Evolutionary conservation across 768 basidiomycete genomes (phyloP).

Genomic region (Collybia mongolica): DNA sequence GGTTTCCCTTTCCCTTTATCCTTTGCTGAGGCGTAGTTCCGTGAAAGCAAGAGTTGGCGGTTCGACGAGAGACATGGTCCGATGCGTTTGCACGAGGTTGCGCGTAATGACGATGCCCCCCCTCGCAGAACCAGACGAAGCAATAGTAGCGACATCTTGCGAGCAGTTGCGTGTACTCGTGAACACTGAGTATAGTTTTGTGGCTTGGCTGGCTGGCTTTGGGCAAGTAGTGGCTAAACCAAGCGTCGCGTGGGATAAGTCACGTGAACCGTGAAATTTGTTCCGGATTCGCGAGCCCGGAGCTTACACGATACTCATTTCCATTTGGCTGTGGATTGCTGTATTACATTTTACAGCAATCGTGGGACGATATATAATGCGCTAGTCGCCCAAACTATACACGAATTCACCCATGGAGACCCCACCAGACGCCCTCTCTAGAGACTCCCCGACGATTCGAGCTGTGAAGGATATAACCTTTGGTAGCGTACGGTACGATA

Average conservation of each 20-base stretch:
- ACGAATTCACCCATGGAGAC: constrained; percentile 14
- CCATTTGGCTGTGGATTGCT: constrained; percentile 5
- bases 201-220: not conserved
- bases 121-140: not conserved
- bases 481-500: constrained; percentile 39
- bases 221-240: not conserved
- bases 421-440: constrained; percentile 15
- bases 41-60: not conserved
- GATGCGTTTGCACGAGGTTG: not conserved
- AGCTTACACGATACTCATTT: not conserved
- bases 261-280: not conserved
- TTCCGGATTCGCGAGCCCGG: not conserved
- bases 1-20: constrained; percentile 27
- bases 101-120: not conserved
- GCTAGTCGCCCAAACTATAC: not conserved
- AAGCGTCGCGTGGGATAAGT: not conserved
- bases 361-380: constrained; percentile 7
- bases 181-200: not conserved
- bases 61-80: not conserved
- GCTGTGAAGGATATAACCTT: constrained; percentile 47
- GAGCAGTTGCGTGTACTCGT: not conserved
- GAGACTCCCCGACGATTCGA: constrained; percentile 13
- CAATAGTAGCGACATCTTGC: not conserved
- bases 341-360: constrained; percentile 4
- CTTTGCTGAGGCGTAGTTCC: constrained; percentile 17